Percentiles rank a stretch among this genome's conserved stretches.
Conservation (phyloP, 768 basidiomycete genomes). For the Lactarius hatsudake region DNA sequence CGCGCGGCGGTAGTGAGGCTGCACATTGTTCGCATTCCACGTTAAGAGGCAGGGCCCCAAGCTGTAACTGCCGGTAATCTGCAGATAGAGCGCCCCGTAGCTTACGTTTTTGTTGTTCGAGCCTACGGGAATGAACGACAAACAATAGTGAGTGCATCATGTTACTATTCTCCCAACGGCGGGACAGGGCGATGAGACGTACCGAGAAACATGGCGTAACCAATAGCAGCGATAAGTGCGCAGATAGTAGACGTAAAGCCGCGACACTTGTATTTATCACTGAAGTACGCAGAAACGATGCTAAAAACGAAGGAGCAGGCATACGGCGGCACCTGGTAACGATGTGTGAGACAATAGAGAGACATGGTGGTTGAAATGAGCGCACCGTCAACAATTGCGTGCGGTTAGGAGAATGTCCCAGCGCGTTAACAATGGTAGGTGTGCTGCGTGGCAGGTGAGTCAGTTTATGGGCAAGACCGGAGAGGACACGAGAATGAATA, state of each 20-base stretch:
- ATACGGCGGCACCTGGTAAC: background rate
- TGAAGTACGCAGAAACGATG: background rate
- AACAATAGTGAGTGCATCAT: background rate
- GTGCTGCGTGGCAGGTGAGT: constrained; percentile 24
- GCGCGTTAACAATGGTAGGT: constrained; percentile 30
- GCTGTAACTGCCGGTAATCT: background rate
- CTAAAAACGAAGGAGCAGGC: background rate
- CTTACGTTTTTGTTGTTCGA: background rate
- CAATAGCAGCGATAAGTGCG: background rate
- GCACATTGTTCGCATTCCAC: background rate
- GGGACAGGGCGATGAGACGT: background rate
- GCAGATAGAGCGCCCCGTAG: background rate
- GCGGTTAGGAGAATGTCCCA: constrained; percentile 32
- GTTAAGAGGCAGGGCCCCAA: background rate
- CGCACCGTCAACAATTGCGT: constrained; percentile 34
- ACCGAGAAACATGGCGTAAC: constrained; percentile 24
- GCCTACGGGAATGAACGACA: background rate
- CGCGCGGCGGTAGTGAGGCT: background rate
- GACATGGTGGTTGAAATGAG: constrained; percentile 8
- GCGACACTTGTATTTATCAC: background rate
- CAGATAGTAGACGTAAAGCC: background rate
- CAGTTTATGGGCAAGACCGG: background rate
- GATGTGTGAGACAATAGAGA: background rate
- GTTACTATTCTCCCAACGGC: background rate
- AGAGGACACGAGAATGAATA: constrained; percentile 9